A percentile compares a stretch with the other conserved stretches of the same genome.
phyloP scores from a whole-genome alignment of 768 basidiomycete genomes.

The Termitomyces sp. region DNA sequence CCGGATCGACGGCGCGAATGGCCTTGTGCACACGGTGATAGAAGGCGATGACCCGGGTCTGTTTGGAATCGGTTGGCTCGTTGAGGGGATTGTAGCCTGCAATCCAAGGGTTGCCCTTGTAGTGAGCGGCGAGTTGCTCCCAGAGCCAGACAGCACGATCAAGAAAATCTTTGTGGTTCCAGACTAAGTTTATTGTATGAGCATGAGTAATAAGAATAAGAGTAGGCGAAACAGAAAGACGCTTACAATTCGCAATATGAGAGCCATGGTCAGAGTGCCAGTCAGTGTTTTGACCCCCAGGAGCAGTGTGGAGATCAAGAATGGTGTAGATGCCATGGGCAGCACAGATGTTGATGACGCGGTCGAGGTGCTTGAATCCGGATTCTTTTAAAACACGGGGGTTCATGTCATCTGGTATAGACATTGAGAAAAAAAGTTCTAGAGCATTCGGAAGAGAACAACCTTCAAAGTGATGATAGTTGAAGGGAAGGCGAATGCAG shows the following conservation, averaged over 20 bases:
- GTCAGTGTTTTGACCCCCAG: slow-evolving; percentile 70
- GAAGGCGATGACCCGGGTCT: slow-evolving; percentile 57
- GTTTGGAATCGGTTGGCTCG: slow-evolving; percentile 71
- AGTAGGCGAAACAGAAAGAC: neutral
- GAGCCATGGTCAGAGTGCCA: slow-evolving; percentile 77
- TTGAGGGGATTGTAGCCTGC: slow-evolving; percentile 86
- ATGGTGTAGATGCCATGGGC: slow-evolving; percentile 75
- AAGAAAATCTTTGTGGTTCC: slow-evolving; percentile 83
- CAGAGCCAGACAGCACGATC: slow-evolving; percentile 75
- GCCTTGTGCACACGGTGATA: slow-evolving; percentile 65
- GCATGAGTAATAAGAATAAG: neutral
- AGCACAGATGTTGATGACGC: slow-evolving; percentile 73
- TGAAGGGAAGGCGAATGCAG: slow-evolving; percentile 71
- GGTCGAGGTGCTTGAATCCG: slow-evolving; percentile 79
- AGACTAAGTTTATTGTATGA: slow-evolving; percentile 36
- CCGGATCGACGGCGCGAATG: slow-evolving; percentile 63
- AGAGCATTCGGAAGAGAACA: neutral
- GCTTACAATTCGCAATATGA: slow-evolving; percentile 55
- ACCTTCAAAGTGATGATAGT: slow-evolving; percentile 71
- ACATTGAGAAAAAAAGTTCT: neutral
- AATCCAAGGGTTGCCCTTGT: slow-evolving; percentile 75
- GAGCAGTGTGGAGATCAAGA: slow-evolving; percentile 74
- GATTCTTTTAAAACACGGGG: slow-evolving; percentile 68
- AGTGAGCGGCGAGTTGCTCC: slow-evolving; percentile 69
- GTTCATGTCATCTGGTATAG: slow-evolving; percentile 58